A percentile compares a stretch with the other conserved stretches of the same genome.
Evolutionary conservation across 176 grass and related monocot species (phyloP).

Genomic region (Zea mays): Zm-B73-REFERENCE-NAM-5.0 NC_050100.1:124017501-124018000

Average conservation of each 20-base stretch:
- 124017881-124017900: no score
- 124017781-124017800: slow-evolving; percentile 44
- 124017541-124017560: not conserved
- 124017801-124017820: slow-evolving; percentile 32
- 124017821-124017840: slow-evolving; percentile 25
- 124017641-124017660: slow-evolving; percentile 67
- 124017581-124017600: slow-evolving; percentile 66
- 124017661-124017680: slow-evolving; percentile 64
- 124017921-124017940: no score
- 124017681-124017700: slow-evolving; percentile 72
- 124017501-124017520: no score
- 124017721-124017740: slow-evolving; percentile 16
- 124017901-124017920: no score
- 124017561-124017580: slow-evolving; percentile 35
- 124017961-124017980: no score
- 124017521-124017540: no score
- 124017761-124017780: slow-evolving; percentile 46
- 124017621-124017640: slow-evolving; percentile 61
- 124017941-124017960: no score
- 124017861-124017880: no score
- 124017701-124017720: slow-evolving; percentile 55
- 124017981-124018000: no score
- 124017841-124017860: no score
- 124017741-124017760: slow-evolving; percentile 13
- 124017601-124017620: slow-evolving; percentile 71